Evolutionary conservation across 495 filamentous ascomycete species (phyloP), one percentile per base, ranked within the genome.

Genomic region (Hypoxylon lienhwacheense): DNA sequence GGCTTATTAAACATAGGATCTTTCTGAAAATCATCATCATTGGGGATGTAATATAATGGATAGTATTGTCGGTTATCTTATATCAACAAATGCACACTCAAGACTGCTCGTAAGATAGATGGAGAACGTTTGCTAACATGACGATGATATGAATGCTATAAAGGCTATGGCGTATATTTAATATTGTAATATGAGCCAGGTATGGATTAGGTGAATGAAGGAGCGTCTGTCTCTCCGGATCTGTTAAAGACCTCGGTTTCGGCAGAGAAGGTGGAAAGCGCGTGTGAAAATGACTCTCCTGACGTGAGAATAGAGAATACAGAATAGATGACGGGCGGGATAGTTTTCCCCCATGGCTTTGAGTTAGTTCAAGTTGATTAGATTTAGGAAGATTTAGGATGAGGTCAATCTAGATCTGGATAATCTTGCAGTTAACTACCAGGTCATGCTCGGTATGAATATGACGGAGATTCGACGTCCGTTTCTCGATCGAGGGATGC

Each of bases 391-490:
- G n/a, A n/a, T n/a, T n/a, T n/a, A 22, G 2, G 26, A 41, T 14
- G 35, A 36, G 41, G 39, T 53, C 15, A 21, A 32, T 54, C 14
- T 33, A 21, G 21, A 54, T 60, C 45, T 51, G 14, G 16, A 32
- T 47, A 41, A 17, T 0, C 21, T 12, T 31, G 10, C 8, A 34
- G 31, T 15, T 25, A n/a, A 4, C 5, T 32, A 12, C 17, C 22
- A 11, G 41, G 32, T n/a, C n/a, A n/a, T 7, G 17, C 2, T 54
- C 32, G 15, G 2, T 37, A 45, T 53, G 25, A 49, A 14, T 49
- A 50, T 28, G 15, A 29, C 57, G 57, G 58, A 61, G 22, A 47
- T 20, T 47, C 21, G 42, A 43, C 17, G 47, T 48, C 58, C 52
- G 58, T 2, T 36, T 37, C 58, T 52, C 14, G 28, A 55, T 47